These are phyloP conservation scores for Salix purpurea DNA, from an alignment of 345 rosid genomes.

Conservation along the genomic window DNA sequence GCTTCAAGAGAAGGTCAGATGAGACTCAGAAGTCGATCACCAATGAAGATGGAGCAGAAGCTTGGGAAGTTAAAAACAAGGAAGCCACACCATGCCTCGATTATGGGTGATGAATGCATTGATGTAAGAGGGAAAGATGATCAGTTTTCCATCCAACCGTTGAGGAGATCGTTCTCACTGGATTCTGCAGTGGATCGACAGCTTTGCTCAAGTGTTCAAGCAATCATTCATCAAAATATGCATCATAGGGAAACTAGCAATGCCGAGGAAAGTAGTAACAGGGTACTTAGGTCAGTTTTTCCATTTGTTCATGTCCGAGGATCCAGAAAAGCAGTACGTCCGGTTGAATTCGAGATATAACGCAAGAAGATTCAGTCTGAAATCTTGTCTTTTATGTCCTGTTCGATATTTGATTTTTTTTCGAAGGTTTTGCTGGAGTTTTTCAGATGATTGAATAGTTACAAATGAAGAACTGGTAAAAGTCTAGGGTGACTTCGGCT, in stretches of 20 bases:
- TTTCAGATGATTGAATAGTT: neutral
- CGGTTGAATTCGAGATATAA: constrained; percentile 30
- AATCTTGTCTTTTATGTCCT: neutral
- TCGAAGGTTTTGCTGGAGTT: neutral
- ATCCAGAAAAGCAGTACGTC: constrained; percentile 38
- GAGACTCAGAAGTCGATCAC: constrained; percentile 18
- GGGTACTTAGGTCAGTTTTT: constrained; percentile 25
- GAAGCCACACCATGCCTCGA: constrained; percentile 28
- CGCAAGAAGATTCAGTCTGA: constrained; percentile 5
- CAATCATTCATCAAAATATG: constrained; percentile 31
- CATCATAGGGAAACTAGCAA: constrained; percentile 16
- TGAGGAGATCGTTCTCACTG: constrained; percentile 63
- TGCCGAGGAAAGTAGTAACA: constrained; percentile 29
- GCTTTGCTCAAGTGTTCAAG: constrained; percentile 45
- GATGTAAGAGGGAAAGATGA: constrained; percentile 44
- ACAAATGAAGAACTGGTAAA: neutral
- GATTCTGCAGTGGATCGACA: constrained; percentile 54
- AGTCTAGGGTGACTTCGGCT: neutral
- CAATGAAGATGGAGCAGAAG: constrained; percentile 26
- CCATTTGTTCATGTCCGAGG: constrained; percentile 32
- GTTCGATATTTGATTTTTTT: constrained; percentile 1
- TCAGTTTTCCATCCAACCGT: constrained; percentile 41
- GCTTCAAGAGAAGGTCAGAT: constrained; percentile 12
- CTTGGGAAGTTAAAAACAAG: constrained; percentile 21
- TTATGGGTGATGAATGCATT: constrained; percentile 61